These are phyloP conservation scores for Rhodotorula toruloides DNA, from an alignment of 768 basidiomycete genomes.

Conservation along the genomic window DNA sequence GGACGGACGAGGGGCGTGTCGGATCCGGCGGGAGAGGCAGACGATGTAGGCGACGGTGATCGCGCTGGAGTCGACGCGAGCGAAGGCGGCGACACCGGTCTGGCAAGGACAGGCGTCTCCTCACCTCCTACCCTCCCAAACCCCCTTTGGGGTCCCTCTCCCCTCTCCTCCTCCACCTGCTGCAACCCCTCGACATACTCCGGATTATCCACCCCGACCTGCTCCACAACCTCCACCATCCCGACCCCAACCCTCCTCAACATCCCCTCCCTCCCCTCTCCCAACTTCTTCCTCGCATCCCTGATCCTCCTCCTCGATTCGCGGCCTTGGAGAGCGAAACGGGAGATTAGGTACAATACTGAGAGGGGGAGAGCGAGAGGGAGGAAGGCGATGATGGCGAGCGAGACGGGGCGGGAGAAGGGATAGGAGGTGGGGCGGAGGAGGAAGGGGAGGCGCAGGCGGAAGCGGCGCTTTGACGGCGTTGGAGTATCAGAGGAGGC, in stretches of 20 bases:
- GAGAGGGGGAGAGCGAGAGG: constrained; percentile 35
- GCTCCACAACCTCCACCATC: constrained; percentile 27
- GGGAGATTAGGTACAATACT: constrained; percentile 48
- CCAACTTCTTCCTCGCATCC: constrained; percentile 46
- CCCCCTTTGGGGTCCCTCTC: background rate
- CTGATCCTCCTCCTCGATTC: constrained; percentile 63
- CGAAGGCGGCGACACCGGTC: background rate
- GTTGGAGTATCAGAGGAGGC: constrained; percentile 2
- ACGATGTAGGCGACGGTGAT: background rate
- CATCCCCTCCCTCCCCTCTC: constrained; percentile 27
- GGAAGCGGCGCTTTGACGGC: constrained; percentile 56
- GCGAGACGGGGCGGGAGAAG: constrained; percentile 52
- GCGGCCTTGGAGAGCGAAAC: constrained; percentile 57
- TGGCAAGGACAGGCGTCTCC: background rate
- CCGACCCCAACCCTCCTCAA: constrained; percentile 28
- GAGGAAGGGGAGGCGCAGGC: constrained; percentile 58
- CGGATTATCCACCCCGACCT: constrained; percentile 28
- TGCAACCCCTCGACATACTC: constrained; percentile 19
- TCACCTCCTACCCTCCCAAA: background rate
- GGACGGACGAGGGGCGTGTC: background rate
- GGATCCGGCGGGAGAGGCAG: background rate
- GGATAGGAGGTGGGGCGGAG: constrained; percentile 52
- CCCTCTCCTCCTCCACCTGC: too few relatives aligned
- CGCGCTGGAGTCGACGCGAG: background rate
- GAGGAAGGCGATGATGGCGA: constrained; percentile 22